A percentile compares a stretch with the other conserved stretches of the same genome.
Evolutionary conservation across 768 basidiomycete species (phyloP).

Genomic region (Leccinum rimulosum): DNA sequence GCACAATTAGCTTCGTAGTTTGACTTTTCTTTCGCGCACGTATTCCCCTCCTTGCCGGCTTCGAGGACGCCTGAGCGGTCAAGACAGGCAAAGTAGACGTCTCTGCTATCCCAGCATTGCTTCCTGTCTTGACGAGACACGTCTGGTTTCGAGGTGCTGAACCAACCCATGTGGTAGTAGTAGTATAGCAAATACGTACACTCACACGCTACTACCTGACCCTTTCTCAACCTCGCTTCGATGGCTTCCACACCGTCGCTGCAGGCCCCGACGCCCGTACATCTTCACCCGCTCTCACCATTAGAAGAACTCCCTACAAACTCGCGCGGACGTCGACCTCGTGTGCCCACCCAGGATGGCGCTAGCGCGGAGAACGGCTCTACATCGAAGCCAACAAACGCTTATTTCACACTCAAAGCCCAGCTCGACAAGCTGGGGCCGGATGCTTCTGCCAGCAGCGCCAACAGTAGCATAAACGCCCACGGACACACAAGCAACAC

Average conservation of each 20-base stretch:
- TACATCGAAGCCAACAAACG: constrained; percentile 36
- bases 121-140: constrained; percentile 60
- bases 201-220: constrained; percentile 14
- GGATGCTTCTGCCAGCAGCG: constrained; percentile 1
- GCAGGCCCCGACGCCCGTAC: constrained; percentile 50
- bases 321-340: constrained; percentile 47
- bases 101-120: constrained; percentile 83
- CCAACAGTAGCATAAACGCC: not conserved
- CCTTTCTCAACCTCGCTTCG: not conserved
- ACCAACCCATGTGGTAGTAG: constrained; percentile 32
- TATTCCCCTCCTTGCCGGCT: constrained; percentile 65
- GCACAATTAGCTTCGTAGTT: constrained; percentile 75
- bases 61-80: constrained; percentile 66
- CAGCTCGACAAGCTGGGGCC: constrained; percentile 48
- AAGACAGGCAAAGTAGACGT: constrained; percentile 83
- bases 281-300: constrained; percentile 68
- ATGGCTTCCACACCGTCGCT: constrained; percentile 28
- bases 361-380: constrained; percentile 17
- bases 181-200: not conserved
- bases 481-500: not conserved
- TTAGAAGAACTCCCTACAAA: constrained; percentile 43
- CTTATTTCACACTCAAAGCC: constrained; percentile 62
- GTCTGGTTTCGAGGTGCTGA: constrained; percentile 37
- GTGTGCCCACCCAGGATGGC: constrained; percentile 35
- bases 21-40: constrained; percentile 56